These are phyloP conservation scores for Pontederia crassipes DNA, from an alignment of 176 grass and related monocot genomes.

Conservation along the genomic window DNA sequence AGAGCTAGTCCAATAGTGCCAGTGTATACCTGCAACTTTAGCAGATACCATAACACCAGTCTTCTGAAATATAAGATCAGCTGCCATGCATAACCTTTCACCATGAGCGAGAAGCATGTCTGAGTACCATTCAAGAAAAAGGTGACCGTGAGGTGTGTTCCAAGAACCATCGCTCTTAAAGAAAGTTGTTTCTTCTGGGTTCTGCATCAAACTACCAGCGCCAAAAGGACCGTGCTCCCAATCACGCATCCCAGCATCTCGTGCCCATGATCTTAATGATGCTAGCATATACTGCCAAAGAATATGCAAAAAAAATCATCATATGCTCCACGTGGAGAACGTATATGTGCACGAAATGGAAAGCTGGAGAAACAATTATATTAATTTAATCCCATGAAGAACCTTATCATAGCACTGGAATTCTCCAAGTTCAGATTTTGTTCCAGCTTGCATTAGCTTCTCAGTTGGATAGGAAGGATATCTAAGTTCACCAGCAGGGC, in stretches of 20 bases:
- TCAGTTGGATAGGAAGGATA: constrained; percentile 60
- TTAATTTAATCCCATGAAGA: neutral
- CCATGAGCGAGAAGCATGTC: constrained; percentile 59
- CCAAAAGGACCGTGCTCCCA: constrained; percentile 30
- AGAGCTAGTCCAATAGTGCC: constrained; percentile 53
- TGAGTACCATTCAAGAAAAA: constrained; percentile 81
- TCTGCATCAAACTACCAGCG: constrained; percentile 16
- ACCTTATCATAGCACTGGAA: constrained; percentile 91
- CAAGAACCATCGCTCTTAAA: constrained; percentile 49
- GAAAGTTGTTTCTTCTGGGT: constrained; percentile 37
- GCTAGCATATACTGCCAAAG: constrained; percentile 67
- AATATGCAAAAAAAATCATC: constrained; percentile 16
- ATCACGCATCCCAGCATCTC: constrained; percentile 28
- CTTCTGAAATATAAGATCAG: constrained; percentile 39
- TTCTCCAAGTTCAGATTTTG: constrained; percentile 41
- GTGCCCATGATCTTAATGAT: constrained; percentile 38
- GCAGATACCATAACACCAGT: constrained; percentile 46
- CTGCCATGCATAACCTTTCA: constrained; percentile 49
- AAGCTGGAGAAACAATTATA: neutral
- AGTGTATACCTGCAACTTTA: constrained; percentile 58
- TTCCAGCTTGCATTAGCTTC: constrained; percentile 32
- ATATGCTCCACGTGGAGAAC: neutral
- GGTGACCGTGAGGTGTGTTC: constrained; percentile 44
- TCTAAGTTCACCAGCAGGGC: constrained; percentile 70
- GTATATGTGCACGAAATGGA: constrained; percentile 1